Conservation (phyloP, 2,329 filamentous ascomycete species). For the Pseudogymnoascus sp. region DNA sequence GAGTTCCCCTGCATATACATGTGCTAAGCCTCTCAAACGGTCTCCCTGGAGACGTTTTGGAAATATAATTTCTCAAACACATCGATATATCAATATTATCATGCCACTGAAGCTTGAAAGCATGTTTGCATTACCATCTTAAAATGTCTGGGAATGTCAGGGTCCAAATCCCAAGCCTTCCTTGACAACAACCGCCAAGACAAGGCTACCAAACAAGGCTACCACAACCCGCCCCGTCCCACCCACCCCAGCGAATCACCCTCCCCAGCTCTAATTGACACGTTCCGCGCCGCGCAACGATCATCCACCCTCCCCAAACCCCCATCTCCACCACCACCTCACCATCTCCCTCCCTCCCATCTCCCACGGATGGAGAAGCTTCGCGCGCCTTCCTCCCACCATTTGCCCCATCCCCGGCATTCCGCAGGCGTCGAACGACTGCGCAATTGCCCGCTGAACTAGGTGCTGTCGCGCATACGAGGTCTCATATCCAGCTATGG, state of each 20-base stretch:
- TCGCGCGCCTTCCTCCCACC: neutral
- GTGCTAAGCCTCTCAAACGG: neutral
- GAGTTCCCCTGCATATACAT: neutral
- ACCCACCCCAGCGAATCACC: neutral
- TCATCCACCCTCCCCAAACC: neutral
- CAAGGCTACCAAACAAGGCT: neutral
- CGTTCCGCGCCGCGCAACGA: neutral
- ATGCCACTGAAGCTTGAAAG: neutral
- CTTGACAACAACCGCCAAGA: neutral
- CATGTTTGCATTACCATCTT: neutral
- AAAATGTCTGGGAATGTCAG: neutral
- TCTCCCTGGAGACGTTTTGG: neutral
- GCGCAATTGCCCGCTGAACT: neutral
- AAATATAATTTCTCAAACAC: neutral
- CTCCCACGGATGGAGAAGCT: neutral
- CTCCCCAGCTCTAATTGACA: neutral
- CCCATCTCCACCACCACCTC: neutral
- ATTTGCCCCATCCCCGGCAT: neutral
- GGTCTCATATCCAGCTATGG: neutral
- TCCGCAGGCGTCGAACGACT: neutral
- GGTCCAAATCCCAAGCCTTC: neutral
- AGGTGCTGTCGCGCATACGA: neutral
- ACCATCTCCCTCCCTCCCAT: neutral
- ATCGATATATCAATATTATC: neutral
- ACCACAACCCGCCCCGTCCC: neutral